Percentiles rank a stretch among this genome's conserved stretches.
phyloP scores from a whole-genome alignment of 352 stramenopile species.

The Sclerospora graminicola region DNA sequence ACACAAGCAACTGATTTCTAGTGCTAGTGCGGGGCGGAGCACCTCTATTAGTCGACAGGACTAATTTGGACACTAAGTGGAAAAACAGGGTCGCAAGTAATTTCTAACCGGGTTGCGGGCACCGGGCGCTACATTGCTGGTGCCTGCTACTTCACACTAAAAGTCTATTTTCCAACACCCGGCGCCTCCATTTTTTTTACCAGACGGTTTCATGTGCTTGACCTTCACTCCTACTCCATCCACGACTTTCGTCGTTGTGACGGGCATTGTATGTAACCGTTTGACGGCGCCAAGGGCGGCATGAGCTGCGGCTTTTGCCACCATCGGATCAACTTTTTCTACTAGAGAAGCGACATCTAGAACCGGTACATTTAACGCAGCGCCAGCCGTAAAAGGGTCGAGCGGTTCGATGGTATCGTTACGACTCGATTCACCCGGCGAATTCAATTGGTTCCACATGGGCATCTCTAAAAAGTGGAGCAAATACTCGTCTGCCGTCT shows the following conservation, averaged over 20 bases:
- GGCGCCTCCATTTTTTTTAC: slow-evolving; percentile 2
- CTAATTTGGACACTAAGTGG: no score
- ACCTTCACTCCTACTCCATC: slow-evolving; percentile 8
- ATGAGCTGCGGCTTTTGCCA: slow-evolving; percentile 58
- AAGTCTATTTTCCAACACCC: no score
- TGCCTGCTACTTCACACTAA: no score
- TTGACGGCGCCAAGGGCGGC: slow-evolving; percentile 54
- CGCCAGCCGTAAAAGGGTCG: slow-evolving; percentile 32
- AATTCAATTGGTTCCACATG: slow-evolving; percentile 26
- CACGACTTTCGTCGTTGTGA: not conserved
- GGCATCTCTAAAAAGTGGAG: slow-evolving; percentile 70
- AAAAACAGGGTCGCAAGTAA: no score
- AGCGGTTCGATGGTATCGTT: slow-evolving; percentile 11
- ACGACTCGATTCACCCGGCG: not conserved
- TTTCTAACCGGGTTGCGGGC: no score
- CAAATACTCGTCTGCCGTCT: slow-evolving; percentile 68
- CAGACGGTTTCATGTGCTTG: slow-evolving; percentile 5
- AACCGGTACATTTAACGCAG: slow-evolving; percentile 41
- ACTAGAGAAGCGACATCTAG: slow-evolving; percentile 45
- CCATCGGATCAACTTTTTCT: slow-evolving; percentile 48
- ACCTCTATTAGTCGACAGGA: no score
- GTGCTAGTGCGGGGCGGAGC: no score
- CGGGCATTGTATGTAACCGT: slow-evolving; percentile 45
- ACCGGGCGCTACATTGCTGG: no score
- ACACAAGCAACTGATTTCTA: no score